Base-by-base conservation (phyloP, 1,284 basidiomycete species). In the Anthracocystis panici-leucophaei region DNA sequence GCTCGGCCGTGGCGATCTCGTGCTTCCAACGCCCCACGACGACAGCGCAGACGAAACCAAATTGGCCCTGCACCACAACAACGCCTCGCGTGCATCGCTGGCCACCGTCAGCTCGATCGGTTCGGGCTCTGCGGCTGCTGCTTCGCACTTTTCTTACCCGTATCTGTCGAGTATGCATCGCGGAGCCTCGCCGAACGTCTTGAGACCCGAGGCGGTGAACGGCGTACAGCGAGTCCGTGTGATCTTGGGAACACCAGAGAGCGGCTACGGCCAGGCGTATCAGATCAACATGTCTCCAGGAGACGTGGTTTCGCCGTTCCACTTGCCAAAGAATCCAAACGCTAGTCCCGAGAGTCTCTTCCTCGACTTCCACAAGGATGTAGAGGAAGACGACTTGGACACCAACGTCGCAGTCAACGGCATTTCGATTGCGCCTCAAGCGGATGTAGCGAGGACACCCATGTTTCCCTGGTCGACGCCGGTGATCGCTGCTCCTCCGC, bases 81-180 rank as follows among this genome's bases (percentile, higher is more conserved):
- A 78, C 48, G 16, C 29, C 0, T 68, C 63, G 3, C 45, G 40
- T 11, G 55, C 58, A 6, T 65, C 67, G 2, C 16, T 65, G 2
- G 55, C 49, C 11, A 54, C 57, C 0, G 42, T 61, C 35, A 23
- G 44, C 14, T 42, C 58, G 2, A 5, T 46, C 38, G 59, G 52
- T 27, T 65, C 69, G 8, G 31, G 21, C 5, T 46, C 42, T 6
- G 35, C 40, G 23, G 52, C 40, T 20, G 58, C 31, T 2, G 78
- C 67, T 2, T 69, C 70, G 8, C 79, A 82, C 65, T 72, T 73
- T 31, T 78, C 71, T 20, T 81, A 83, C 69, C 81, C 81, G 0
- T 82, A 72, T 55, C 66, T 82, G 1, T 63, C 64, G n/a, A 73
- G 72, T 16, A 76, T 80, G 58, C 73, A 79, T 23, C 77, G 72